Conservation (phyloP, 148 eudicot species). For the Pouteria glomerata region DNA sequence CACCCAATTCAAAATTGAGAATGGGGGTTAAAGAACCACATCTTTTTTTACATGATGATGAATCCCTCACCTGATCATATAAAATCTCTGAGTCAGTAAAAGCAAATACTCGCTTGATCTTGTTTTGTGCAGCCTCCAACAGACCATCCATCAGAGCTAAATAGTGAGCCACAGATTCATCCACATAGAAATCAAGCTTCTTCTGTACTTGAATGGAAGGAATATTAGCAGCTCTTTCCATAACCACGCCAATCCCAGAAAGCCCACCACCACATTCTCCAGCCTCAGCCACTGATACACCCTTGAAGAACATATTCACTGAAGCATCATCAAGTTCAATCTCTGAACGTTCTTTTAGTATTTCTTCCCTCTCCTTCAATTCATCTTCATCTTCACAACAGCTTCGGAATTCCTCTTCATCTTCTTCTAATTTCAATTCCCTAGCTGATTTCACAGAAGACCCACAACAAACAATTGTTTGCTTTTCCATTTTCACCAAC, state of each 20-base stretch:
- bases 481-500: constrained; percentile 28
- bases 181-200: constrained; percentile 72
- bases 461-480: constrained; percentile 12
- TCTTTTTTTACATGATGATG: no score
- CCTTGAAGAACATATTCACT: constrained; percentile 61
- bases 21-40: no score
- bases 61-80: constrained; percentile 53
- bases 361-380: constrained; percentile 39
- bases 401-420: constrained; percentile 72
- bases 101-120: constrained; percentile 41
- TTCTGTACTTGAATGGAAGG: constrained; percentile 58
- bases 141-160: constrained; percentile 76
- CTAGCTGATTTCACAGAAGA: constrained; percentile 1
- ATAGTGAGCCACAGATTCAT: constrained; percentile 61
- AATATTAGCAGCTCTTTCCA: constrained; percentile 35
- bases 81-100: constrained; percentile 55
- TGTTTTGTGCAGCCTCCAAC: constrained; percentile 38
- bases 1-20: neutral
- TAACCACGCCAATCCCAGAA: constrained; percentile 75
- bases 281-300: constrained; percentile 42
- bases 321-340: constrained; percentile 34
- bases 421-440: constrained; percentile 42
- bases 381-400: constrained; percentile 61
- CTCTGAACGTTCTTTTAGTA: constrained; percentile 8
- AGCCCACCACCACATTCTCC: constrained; percentile 48